Evolutionary conservation across 2,329 filamentous ascomycete genomes (phyloP).

Genomic region (Pseudogymnoascus sp.): DNA sequence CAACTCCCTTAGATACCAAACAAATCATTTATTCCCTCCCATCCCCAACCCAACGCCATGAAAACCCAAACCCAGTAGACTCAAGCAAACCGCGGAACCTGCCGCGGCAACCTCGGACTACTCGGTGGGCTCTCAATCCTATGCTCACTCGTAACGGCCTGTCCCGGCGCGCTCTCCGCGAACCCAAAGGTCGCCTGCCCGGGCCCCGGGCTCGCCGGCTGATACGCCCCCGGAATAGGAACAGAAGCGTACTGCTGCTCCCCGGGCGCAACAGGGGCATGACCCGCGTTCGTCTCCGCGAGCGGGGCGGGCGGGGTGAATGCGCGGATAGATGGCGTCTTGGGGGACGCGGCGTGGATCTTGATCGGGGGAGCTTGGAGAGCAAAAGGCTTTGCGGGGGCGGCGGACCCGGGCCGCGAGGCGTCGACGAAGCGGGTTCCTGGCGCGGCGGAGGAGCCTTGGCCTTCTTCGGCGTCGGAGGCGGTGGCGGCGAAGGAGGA

Average conservation of each 20-base stretch:
- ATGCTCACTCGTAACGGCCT: constrained; percentile 25
- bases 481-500: constrained; percentile 42
- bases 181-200: constrained; percentile 36
- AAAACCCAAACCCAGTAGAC: background rate
- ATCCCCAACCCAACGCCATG: background rate
- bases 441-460: constrained; percentile 42
- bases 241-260: constrained; percentile 81
- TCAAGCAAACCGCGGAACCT: background rate
- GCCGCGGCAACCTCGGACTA: constrained; percentile 19
- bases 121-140: constrained; percentile 26
- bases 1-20: background rate
- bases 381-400: constrained; percentile 59
- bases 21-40: background rate
- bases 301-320: constrained; percentile 43
- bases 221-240: constrained; percentile 81
- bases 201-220: constrained; percentile 43
- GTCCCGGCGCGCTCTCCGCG: constrained; percentile 18
- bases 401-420: constrained; percentile 45
- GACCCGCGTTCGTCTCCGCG: constrained; percentile 42
- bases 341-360: constrained; percentile 69
- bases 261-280: constrained; percentile 62
- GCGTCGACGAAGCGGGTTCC: constrained; percentile 49
- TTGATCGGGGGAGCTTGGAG: constrained; percentile 78
- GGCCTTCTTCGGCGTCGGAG: constrained; percentile 43
- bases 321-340: constrained; percentile 45